These are phyloP conservation scores for Ustilago cynodontis DNA, from an alignment of 1,284 basidiomycete species.

Conservation along the genomic window DNA sequence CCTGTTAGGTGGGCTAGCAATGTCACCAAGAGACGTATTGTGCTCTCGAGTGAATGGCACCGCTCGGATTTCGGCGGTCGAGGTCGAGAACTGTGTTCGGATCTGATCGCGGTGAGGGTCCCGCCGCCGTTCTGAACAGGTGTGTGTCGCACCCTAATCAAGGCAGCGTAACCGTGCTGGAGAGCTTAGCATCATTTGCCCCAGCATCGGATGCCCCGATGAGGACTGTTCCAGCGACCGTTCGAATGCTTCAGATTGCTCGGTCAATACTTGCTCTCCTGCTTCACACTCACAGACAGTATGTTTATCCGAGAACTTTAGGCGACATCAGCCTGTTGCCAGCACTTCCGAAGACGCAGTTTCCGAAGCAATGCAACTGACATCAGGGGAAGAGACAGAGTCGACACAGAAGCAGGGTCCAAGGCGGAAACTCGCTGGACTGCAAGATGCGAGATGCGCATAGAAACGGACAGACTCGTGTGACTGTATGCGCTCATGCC, in stretches of 20 bases:
- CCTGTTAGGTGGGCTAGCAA: not conserved
- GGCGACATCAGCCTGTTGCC: not conserved
- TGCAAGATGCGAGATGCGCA: conserved; percentile 11
- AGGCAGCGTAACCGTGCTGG: not conserved
- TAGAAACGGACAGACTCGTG: not conserved
- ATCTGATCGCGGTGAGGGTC: conserved; percentile 1
- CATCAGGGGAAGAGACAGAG: not conserved
- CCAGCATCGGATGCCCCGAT: not conserved
- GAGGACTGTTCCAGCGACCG: too few relatives aligned
- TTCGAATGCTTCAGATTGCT: not conserved
- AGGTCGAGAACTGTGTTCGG: not conserved
- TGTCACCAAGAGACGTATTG: not conserved
- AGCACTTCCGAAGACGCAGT: not conserved
- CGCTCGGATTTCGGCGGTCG: not conserved
- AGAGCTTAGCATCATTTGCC: not conserved
- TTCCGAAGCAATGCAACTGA: not conserved
- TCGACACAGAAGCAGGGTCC: not conserved
- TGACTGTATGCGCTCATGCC: not conserved
- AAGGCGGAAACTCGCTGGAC: not conserved
- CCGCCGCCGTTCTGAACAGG: not conserved
- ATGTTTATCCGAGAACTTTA: not conserved
- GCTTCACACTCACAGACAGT: not conserved
- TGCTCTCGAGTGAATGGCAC: not conserved
- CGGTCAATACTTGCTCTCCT: not conserved
- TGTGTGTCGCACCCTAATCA: conserved; percentile 13